Conservation (phyloP, 225 moss, liverwort and hornwort species). For the Polytrichum commune region DNA sequence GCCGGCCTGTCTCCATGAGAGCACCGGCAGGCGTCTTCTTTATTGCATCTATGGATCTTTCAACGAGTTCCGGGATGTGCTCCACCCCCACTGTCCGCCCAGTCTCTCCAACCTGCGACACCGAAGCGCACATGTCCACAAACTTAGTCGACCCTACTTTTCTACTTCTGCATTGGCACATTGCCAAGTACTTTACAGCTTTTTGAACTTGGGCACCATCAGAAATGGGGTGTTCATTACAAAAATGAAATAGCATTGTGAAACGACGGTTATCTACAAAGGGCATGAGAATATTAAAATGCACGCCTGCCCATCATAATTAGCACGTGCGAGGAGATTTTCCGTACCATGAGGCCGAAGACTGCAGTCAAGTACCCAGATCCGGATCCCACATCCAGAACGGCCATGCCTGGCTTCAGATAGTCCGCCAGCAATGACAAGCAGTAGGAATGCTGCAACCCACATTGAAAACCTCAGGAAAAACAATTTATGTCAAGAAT, state of each 20-base stretch:
- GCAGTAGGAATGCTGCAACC: conserved; percentile 79
- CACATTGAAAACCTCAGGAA: background rate
- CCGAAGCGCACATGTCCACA: too few species aligned
- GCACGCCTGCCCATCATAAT: too few species aligned
- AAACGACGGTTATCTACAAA: too few species aligned
- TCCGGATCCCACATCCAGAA: conserved; percentile 87
- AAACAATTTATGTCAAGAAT: background rate
- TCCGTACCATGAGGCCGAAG: conserved; percentile 75
- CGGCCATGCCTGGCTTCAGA: conserved; percentile 84
- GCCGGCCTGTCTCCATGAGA: conserved; percentile 65
- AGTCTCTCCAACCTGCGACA: conserved; percentile 64
- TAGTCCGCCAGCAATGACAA: conserved; percentile 80
- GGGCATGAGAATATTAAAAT: too few species aligned
- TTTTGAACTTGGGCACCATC: too few species aligned
- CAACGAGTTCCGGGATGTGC: conserved; percentile 84
- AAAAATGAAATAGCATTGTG: too few species aligned
- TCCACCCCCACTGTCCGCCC: conserved; percentile 85
- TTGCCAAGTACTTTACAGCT: too few species aligned
- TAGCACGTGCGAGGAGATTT: background rate
- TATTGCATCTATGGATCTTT: conserved; percentile 75
- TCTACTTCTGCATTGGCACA: too few species aligned
- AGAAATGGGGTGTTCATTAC: too few species aligned
- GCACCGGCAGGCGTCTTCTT: conserved; percentile 72
- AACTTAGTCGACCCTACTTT: too few species aligned
- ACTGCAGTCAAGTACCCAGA: conserved; percentile 94